phyloP scores from a whole-genome alignment of 2,329 filamentous ascomycete species.

The Curvularia hawaiiensis region DNA sequence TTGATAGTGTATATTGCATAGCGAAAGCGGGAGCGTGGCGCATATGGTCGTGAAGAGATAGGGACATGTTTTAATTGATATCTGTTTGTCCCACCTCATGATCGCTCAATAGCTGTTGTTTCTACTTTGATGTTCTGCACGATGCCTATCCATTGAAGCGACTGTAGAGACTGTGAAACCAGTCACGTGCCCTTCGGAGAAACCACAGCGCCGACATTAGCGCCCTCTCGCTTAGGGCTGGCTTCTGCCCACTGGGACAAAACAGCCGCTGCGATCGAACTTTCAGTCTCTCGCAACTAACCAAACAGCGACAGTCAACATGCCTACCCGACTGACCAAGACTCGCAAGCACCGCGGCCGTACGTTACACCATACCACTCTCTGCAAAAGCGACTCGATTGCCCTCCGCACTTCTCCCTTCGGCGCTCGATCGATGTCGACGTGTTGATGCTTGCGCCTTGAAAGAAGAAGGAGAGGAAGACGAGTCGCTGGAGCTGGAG shows the following conservation, averaged over 20 bases:
- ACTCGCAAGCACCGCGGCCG: slow-evolving; percentile 73
- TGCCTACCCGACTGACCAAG: slow-evolving; percentile 42
- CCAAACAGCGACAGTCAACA: slow-evolving; percentile 35
- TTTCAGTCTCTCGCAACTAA: slow-evolving; percentile 31
- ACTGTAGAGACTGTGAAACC: background rate
- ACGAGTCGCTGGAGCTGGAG: background rate
- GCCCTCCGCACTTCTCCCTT: background rate
- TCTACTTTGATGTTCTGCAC: background rate
- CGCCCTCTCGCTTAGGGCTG: slow-evolving; percentile 23
- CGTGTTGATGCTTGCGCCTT: background rate
- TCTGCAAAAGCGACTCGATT: background rate
- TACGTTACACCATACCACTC: background rate
- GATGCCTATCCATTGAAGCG: too few relatives aligned
- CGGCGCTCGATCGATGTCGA: background rate
- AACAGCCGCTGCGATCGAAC: slow-evolving; percentile 7
- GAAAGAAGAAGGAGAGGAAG: background rate
- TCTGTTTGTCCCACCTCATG: background rate
- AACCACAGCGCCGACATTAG: slow-evolving; percentile 12
- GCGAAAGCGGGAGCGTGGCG: slow-evolving; percentile 21
- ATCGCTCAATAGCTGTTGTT: too few relatives aligned
- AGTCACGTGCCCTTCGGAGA: slow-evolving; percentile 8
- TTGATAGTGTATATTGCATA: slow-evolving; percentile 34
- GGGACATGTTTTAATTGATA: slow-evolving; percentile 9
- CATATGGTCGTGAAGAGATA: slow-evolving; percentile 13
- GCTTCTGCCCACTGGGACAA: slow-evolving; percentile 18